phyloP scores from a whole-genome alignment of 441 rosid genomes.

The Euphorbia celastroides region DNA sequence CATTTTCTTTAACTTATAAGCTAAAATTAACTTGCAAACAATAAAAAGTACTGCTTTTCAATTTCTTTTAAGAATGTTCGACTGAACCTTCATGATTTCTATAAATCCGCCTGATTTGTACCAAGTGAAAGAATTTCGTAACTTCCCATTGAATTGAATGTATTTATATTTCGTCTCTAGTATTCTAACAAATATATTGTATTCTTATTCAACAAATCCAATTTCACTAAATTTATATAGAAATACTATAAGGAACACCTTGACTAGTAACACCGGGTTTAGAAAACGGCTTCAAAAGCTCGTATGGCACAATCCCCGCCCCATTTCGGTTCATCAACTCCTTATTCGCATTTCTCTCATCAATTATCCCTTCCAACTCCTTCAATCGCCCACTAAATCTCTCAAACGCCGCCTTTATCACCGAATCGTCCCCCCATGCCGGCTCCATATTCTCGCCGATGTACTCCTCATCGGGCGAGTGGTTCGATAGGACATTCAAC shows the following conservation, averaged over 20 bases:
- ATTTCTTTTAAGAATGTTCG: too few relatives aligned
- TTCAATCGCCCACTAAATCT: constrained; percentile 34
- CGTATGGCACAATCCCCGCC: constrained; percentile 38
- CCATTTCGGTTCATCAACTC: constrained; percentile 41
- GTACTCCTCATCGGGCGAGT: constrained; percentile 75
- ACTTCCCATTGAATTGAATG: too few relatives aligned
- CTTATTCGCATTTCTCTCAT: constrained; percentile 29
- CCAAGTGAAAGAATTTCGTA: too few relatives aligned
- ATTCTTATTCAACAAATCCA: too few relatives aligned
- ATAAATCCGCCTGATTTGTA: too few relatives aligned
- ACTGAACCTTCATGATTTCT: too few relatives aligned
- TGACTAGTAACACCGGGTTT: constrained; percentile 44
- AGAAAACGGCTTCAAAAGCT: constrained; percentile 49
- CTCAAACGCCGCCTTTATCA: constrained; percentile 52
- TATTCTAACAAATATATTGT: too few relatives aligned
- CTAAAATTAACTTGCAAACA: too few relatives aligned
- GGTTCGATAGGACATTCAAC: constrained; percentile 49
- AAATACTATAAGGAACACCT: constrained; percentile 48
- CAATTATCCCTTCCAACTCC: constrained; percentile 37
- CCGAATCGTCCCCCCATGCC: constrained; percentile 45
- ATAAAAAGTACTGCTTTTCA: too few relatives aligned
- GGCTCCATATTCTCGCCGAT: constrained; percentile 46
- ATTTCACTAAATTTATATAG: constrained; percentile 23
- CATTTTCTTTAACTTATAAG: too few relatives aligned
- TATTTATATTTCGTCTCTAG: too few relatives aligned